Evolutionary conservation across 1,284 basidiomycete species (phyloP).

Genomic region (Cryptococcus floricola): DNA sequence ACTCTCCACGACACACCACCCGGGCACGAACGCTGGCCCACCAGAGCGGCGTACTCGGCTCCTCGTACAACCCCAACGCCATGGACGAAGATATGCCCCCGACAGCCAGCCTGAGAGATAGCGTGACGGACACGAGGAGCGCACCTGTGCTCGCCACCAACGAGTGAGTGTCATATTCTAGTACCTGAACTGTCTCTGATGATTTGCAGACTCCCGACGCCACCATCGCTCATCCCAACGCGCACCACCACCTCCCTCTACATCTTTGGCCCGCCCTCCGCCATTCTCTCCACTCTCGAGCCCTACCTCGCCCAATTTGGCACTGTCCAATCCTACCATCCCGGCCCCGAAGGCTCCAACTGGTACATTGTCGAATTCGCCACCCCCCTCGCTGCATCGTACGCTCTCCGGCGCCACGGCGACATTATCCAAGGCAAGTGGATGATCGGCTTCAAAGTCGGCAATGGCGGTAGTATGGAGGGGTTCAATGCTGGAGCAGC

Average conservation of each 20-base stretch:
- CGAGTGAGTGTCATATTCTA: constrained; percentile 11
- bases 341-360: constrained; percentile 40
- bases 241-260: constrained; percentile 34
- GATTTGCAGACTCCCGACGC: constrained; percentile 21
- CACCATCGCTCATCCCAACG: constrained; percentile 27
- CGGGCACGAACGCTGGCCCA: constrained; percentile 15
- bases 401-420: constrained; percentile 39
- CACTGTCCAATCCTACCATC: constrained; percentile 25
- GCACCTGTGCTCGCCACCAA: neutral
- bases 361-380: constrained; percentile 39
- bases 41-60: constrained; percentile 1
- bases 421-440: constrained; percentile 39
- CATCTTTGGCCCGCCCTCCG: constrained; percentile 41
- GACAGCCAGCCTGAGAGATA: constrained; percentile 23
- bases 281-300: constrained; percentile 28
- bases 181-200: neutral
- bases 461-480: constrained; percentile 19
- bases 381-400: constrained; percentile 28
- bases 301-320: constrained; percentile 36
- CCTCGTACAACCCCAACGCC: neutral
- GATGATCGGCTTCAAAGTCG: constrained; percentile 44
- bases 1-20: constrained; percentile 20
- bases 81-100: constrained; percentile 35
- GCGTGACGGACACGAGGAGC: constrained; percentile 2
- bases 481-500: constrained; percentile 13